Conservation (phyloP, 2,329 filamentous ascomycete genomes). For the Colletotrichum tropicale region DNA sequence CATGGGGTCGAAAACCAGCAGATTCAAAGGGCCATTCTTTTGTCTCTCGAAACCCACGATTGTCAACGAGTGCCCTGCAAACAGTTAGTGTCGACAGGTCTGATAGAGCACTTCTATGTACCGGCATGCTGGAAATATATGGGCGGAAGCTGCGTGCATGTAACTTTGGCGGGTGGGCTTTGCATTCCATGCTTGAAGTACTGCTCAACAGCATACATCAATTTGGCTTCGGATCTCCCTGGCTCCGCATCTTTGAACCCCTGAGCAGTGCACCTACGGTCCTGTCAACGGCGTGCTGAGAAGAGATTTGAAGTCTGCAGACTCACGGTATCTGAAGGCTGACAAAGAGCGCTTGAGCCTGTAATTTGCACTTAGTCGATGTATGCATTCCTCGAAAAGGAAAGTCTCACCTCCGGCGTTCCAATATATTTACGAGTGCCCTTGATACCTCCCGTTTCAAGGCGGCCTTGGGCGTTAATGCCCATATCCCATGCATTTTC, state of each 20-base stretch:
- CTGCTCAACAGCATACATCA: conserved; percentile 71
- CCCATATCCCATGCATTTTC: conserved; percentile 88
- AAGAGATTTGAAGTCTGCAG: neutral
- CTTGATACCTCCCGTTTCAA: conserved; percentile 85
- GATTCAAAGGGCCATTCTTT: conserved; percentile 65
- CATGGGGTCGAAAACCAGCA: conserved; percentile 90
- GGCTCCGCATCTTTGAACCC: conserved; percentile 57
- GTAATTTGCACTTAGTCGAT: neutral
- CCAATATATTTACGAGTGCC: conserved; percentile 96
- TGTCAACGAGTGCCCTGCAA: conserved; percentile 81
- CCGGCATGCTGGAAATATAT: conserved; percentile 89
- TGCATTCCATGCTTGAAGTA: conserved; percentile 72
- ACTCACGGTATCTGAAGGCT: conserved; percentile 70
- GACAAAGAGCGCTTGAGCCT: conserved; percentile 81
- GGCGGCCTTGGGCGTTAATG: conserved; percentile 74
- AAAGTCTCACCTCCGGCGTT: conserved; percentile 77
- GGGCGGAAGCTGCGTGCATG: conserved; percentile 75
- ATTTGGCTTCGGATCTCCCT: conserved; percentile 51
- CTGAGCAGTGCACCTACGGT: conserved; percentile 62
- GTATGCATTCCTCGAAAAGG: neutral
- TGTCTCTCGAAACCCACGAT: conserved; percentile 83
- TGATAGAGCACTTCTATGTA: conserved; percentile 31
- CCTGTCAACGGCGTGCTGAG: neutral
- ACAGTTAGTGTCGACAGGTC: neutral
- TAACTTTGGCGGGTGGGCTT: conserved; percentile 64